Percentiles rank a stretch among this genome's conserved stretches.
These are phyloP conservation scores for Gossypium turneri DNA, from an alignment of 345 rosid genomes.

Conservation along the genomic window DNA sequence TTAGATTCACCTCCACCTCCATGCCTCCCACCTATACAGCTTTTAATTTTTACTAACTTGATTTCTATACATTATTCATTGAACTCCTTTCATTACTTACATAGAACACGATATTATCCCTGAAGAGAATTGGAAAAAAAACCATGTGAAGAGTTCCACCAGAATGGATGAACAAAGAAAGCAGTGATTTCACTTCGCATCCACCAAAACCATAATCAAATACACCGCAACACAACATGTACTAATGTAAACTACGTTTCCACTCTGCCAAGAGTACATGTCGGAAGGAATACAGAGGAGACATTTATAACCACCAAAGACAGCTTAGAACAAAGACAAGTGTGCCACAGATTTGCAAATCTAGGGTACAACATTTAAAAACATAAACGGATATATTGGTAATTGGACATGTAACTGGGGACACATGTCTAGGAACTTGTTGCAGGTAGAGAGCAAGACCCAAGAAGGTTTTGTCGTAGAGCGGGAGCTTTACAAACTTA, in stretches of 20 bases:
- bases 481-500: conserved; percentile 21
- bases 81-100: no score
- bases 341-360: neutral
- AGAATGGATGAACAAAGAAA: no score
- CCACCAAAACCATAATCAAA: no score
- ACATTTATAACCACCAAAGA: neutral
- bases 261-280: neutral
- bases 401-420: conserved; percentile 16
- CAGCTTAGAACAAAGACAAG: neutral
- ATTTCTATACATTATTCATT: no score
- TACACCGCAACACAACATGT: no score
- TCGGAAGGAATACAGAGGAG: neutral
- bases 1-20: neutral
- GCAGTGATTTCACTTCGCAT: no score
- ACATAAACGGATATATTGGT: conserved; percentile 23
- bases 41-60: no score
- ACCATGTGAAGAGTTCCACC: neutral
- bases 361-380: neutral
- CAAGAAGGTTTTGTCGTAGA: conserved; percentile 53
- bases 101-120: no score
- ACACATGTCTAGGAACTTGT: conserved; percentile 74
- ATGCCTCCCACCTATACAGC: no score
- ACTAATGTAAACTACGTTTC: neutral
- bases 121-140: neutral
- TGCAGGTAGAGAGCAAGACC: conserved; percentile 45